phyloP scores from a whole-genome alignment of 2,329 filamentous ascomycete species.

The Teratosphaeriaceae sp. region DNA sequence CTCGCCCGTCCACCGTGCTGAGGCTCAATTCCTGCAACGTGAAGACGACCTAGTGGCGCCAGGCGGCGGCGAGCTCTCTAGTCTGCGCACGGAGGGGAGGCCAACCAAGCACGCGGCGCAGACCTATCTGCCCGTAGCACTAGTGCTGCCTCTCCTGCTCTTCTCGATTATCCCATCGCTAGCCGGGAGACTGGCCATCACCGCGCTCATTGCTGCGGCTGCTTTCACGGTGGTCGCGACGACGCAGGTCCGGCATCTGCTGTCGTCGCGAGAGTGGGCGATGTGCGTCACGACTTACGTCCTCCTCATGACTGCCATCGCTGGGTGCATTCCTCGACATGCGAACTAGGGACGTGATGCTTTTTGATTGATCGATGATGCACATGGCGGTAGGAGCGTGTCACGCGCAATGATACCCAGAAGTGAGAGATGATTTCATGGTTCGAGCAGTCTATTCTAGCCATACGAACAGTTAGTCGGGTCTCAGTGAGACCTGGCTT shows the following conservation, averaged over 20 bases:
- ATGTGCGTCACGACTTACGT: constrained; percentile 35
- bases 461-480: too few species aligned
- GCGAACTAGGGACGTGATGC: not conserved
- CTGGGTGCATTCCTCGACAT: constrained; percentile 18
- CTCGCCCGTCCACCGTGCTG: constrained; percentile 51
- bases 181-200: constrained; percentile 34
- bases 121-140: constrained; percentile 31
- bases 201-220: constrained; percentile 31
- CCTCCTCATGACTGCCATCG: constrained; percentile 31
- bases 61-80: constrained; percentile 6
- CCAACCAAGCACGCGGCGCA: constrained; percentile 7
- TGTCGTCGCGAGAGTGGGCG: constrained; percentile 35
- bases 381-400: not conserved
- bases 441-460: not conserved
- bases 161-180: constrained; percentile 38
- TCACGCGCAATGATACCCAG: constrained; percentile 3
- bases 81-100: too few species aligned
- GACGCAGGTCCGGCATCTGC: constrained; percentile 29
- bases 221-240: constrained; percentile 27
- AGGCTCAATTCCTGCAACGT: constrained; percentile 54
- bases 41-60: constrained; percentile 48
- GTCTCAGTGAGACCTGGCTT: not conserved
- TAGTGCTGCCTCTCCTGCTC: constrained; percentile 36
- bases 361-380: not conserved
- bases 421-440: not conserved